phyloP scores from a whole-genome alignment of 1,139 yeast species.

The Blastobotrys proliferans region DNA sequence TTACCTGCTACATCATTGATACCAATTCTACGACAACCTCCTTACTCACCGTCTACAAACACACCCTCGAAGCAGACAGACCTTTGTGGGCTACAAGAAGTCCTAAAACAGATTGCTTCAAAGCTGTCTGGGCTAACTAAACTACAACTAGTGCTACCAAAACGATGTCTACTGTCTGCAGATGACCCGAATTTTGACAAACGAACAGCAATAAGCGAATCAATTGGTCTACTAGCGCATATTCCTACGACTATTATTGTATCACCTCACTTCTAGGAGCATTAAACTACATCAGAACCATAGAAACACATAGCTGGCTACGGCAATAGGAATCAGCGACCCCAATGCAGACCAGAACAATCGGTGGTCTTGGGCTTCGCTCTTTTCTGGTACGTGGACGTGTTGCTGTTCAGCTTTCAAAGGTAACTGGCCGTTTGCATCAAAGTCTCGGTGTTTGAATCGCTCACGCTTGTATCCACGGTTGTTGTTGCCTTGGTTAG shows the following conservation, averaged over 20 bases:
- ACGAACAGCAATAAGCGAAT: too few relatives aligned
- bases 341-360: too few relatives aligned
- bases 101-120: not conserved
- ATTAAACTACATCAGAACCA: too few relatives aligned
- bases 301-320: too few relatives aligned
- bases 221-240: too few relatives aligned
- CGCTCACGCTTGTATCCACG: not conserved
- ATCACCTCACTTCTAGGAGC: too few relatives aligned
- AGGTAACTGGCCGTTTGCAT: not conserved
- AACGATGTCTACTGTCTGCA: not conserved
- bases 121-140: not conserved
- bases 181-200: too few relatives aligned
- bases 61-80: slow-evolving; percentile 2
- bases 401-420: not conserved
- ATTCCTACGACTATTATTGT: too few relatives aligned
- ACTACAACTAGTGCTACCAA: not conserved
- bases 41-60: slow-evolving; percentile 1
- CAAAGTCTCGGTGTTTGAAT: not conserved
- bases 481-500: too few relatives aligned
- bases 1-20: slow-evolving; percentile 7
- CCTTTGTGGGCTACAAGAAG: not conserved
- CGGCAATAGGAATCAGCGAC: too few relatives aligned
- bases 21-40: not conserved
- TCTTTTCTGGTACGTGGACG: too few relatives aligned
- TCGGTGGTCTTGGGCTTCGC: too few relatives aligned